A percentile compares a stretch with the other conserved stretches of the same genome.
Conservation (phyloP, 306 rosid genomes). For the Ochetophila trinervis region DNA sequence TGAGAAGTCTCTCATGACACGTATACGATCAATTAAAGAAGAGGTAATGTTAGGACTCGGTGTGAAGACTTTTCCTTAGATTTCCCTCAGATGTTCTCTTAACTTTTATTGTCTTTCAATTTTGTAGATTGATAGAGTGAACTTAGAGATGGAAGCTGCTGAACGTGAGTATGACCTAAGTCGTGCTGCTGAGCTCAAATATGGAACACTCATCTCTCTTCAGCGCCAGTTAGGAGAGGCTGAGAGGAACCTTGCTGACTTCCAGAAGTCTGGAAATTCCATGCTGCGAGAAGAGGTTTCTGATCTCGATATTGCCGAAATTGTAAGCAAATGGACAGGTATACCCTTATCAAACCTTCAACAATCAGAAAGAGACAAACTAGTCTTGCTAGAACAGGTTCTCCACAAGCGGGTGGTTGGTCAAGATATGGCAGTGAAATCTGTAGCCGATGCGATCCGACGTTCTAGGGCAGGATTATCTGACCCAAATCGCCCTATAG, state of each 20-base stretch:
- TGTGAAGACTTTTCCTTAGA: neutral
- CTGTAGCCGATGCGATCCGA: constrained; percentile 93
- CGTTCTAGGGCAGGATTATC: constrained; percentile 96
- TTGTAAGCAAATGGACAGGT: constrained; percentile 94
- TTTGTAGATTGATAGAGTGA: constrained; percentile 88
- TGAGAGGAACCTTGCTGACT: constrained; percentile 67
- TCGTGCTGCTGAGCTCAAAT: constrained; percentile 97
- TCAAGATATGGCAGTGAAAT: constrained; percentile 73
- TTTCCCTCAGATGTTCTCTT: neutral
- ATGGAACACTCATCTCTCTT: constrained; percentile 76
- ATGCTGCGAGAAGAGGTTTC: constrained; percentile 89
- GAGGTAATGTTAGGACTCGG: constrained; percentile 49
- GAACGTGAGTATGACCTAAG: constrained; percentile 85
- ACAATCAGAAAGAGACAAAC: constrained; percentile 85
- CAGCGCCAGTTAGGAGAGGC: constrained; percentile 80
- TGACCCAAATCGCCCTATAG: constrained; percentile 89
- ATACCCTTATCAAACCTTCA: constrained; percentile 83
- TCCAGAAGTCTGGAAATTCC: constrained; percentile 62
- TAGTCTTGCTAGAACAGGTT: constrained; percentile 71
- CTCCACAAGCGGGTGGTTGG: constrained; percentile 79
- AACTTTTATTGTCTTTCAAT: constrained; percentile 5
- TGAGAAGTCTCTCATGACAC: constrained; percentile 74
- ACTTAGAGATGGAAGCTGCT: constrained; percentile 96
- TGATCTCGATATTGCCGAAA: constrained; percentile 85
- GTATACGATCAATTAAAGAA: constrained; percentile 83